A percentile compares a stretch with the other conserved stretches of the same genome.
Conservation (phyloP, 192 early-diverging fungal genomes). For the Spinellus fusiger region DNA sequence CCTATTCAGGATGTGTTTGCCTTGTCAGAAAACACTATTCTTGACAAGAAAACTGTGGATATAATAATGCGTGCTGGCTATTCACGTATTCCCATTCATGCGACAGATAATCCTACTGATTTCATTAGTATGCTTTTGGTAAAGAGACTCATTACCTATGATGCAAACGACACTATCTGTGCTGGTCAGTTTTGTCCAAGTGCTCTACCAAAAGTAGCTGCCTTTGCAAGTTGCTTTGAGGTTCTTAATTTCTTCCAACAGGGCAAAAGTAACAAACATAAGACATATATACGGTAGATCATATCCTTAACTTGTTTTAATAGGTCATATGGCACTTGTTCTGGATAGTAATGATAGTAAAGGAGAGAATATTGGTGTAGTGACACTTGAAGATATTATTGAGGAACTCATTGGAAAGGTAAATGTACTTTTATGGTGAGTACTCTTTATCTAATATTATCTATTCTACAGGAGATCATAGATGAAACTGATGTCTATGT, state of each 20-base stretch:
- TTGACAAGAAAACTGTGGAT: constrained; percentile 49
- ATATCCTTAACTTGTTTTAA: background rate
- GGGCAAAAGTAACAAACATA: constrained; percentile 47
- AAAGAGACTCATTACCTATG: constrained; percentile 65
- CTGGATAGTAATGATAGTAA: constrained; percentile 37
- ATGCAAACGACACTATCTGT: constrained; percentile 57
- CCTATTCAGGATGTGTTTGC: constrained; percentile 63
- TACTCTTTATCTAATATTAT: background rate
- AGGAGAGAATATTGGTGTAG: constrained; percentile 57
- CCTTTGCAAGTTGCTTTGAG: constrained; percentile 55
- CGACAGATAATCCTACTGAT: constrained; percentile 44
- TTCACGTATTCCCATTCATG: constrained; percentile 69
- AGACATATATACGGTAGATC: background rate
- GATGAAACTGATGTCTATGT: constrained; percentile 20
- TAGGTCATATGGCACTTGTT: constrained; percentile 67
- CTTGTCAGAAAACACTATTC: constrained; percentile 46
- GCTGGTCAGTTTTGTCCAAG: constrained; percentile 52
- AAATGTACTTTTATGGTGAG: background rate
- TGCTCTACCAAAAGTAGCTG: constrained; percentile 40
- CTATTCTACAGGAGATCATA: background rate
- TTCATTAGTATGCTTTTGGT: constrained; percentile 74
- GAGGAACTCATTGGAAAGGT: constrained; percentile 69
- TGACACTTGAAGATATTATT: constrained; percentile 78
- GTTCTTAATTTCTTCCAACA: constrained; percentile 80
- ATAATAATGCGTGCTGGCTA: constrained; percentile 61